Percentiles rank a stretch among this genome's conserved stretches.
These are phyloP conservation scores for Trichosanthes truncata DNA, from an alignment of 306 rosid species.

Conservation along the genomic window DNA sequence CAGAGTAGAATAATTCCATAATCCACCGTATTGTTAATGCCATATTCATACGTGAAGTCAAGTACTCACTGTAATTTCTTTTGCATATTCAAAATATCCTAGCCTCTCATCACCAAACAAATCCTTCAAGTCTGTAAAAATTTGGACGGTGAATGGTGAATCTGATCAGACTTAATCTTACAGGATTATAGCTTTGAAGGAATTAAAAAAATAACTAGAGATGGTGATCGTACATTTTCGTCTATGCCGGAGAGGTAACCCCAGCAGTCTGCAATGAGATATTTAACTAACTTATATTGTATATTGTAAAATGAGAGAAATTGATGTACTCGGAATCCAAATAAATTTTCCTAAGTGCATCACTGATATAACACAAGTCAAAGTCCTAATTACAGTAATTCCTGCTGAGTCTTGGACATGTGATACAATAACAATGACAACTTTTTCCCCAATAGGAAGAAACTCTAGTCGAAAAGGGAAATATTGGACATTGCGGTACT, in stretches of 20 bases:
- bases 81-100: constrained; percentile 77
- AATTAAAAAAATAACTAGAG: constrained; percentile 7
- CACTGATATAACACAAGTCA: not conserved
- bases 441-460: too few species aligned
- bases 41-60: constrained; percentile 1
- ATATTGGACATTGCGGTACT: not conserved
- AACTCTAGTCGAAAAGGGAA: too few species aligned
- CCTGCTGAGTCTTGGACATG: not conserved
- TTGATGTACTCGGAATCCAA: constrained; percentile 2
- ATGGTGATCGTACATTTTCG: constrained; percentile 54
- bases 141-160: not conserved
- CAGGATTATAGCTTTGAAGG: not conserved
- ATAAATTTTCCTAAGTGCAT: not conserved
- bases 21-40: not conserved
- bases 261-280: constrained; percentile 59
- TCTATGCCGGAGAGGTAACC: constrained; percentile 61
- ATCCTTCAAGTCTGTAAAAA: constrained; percentile 50
- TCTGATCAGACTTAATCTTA: not conserved
- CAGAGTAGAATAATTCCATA: constrained; percentile 11
- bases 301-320: constrained; percentile 15
- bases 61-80: constrained; percentile 60
- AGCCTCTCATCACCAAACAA: constrained; percentile 53
- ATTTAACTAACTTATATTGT: constrained; percentile 21
- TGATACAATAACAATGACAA: not conserved
- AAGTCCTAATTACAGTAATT: not conserved